A percentile compares a stretch with the other conserved stretches of the same genome.
These are phyloP conservation scores for Cucumis sativus DNA, from an alignment of 306 rosid genomes.

Conservation along the genomic window Cucumber_9930_V3 NC_026661.2:22303001-22303500, in stretches of 20 bases:
- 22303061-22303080: too few species aligned
- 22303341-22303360: neutral
- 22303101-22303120: neutral
- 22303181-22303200: neutral
- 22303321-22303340: neutral
- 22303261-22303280: neutral
- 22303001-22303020: neutral
- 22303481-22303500: conserved; percentile 8
- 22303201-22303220: neutral
- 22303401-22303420: neutral
- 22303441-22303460: conserved; percentile 11
- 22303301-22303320: neutral
- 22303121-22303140: neutral
- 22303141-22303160: neutral
- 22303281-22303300: conserved; percentile 2
- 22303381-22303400: neutral
- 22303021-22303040: neutral
- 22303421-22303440: neutral
- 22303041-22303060: neutral
- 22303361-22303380: neutral
- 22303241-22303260: neutral
- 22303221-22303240: neutral
- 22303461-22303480: neutral
- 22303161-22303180: neutral
- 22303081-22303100: neutral